A percentile compares a stretch with the other conserved stretches of the same genome.
phyloP scores from a whole-genome alignment of 306 rosid species.

The Lathyrus sativus region DNA sequence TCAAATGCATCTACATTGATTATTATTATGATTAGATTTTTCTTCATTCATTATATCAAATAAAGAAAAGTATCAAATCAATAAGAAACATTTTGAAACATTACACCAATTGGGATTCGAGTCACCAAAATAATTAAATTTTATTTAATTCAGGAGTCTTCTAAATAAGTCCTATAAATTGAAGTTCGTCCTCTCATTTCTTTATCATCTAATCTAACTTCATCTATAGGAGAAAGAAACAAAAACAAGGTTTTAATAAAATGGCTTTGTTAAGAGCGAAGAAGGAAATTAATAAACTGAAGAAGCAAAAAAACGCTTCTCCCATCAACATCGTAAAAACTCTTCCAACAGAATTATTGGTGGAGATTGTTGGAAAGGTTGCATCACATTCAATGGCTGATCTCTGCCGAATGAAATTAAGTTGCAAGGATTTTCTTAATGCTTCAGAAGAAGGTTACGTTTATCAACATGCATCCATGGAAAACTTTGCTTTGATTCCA shows the following conservation, averaged over 20 bases:
- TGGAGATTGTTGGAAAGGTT: conserved; percentile 40
- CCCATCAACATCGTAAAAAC: not conserved
- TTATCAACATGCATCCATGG: conserved; percentile 40
- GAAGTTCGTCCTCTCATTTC: too few species aligned
- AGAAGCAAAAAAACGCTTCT: not conserved
- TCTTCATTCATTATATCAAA: too few species aligned
- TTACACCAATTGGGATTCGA: too few species aligned
- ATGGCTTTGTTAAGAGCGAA: conserved; percentile 33
- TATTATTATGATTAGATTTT: too few species aligned
- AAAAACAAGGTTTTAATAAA: not conserved
- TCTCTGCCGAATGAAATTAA: conserved; percentile 29
- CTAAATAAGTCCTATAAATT: too few species aligned
- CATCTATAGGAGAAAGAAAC: too few species aligned
- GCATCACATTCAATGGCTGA: conserved; percentile 41
- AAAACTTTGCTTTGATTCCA: conserved; percentile 26
- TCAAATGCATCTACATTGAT: too few species aligned
- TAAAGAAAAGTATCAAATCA: too few species aligned
- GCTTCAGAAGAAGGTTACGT: conserved; percentile 36
- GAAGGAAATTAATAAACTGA: not conserved
- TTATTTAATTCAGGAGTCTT: too few species aligned
- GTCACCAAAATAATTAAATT: too few species aligned
- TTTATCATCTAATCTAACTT: too few species aligned
- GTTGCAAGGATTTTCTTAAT: conserved; percentile 38
- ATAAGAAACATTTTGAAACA: too few species aligned
- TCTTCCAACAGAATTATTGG: conserved; percentile 44